These are phyloP conservation scores for Ceriops zippeliana DNA, from an alignment of 345 rosid species.

Conservation along the genomic window DNA sequence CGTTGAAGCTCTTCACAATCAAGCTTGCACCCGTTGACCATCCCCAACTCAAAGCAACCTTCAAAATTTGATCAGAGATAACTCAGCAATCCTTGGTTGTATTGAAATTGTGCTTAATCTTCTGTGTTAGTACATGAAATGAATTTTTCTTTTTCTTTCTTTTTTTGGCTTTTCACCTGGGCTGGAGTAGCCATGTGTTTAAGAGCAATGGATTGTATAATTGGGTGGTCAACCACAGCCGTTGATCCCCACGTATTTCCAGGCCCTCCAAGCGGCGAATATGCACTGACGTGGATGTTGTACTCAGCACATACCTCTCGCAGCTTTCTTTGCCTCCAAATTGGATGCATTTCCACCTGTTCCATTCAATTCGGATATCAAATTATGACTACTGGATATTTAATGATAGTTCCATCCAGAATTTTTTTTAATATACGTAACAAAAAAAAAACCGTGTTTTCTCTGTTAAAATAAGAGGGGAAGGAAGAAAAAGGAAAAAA, in stretches of 20 bases:
- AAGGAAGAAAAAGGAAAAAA: too few species aligned
- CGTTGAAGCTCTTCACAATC: conserved; percentile 76
- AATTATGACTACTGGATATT: neutral
- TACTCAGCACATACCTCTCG: conserved; percentile 54
- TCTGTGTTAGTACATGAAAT: too few species aligned
- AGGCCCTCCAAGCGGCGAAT: conserved; percentile 81
- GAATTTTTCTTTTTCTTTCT: too few species aligned
- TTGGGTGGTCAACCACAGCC: conserved; percentile 59
- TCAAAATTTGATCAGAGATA: neutral
- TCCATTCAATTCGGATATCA: neutral
- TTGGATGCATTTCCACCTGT: conserved; percentile 97
- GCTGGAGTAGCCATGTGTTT: conserved; percentile 69
- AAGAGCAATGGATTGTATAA: conserved; percentile 59
- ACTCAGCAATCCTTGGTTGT: too few species aligned
- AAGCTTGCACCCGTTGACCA: conserved; percentile 72
- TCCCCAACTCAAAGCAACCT: conserved; percentile 91
- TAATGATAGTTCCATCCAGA: too few species aligned
- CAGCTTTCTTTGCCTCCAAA: conserved; percentile 79
- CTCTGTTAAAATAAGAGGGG: too few species aligned
- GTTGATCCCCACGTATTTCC: conserved; percentile 79
- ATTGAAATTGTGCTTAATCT: too few species aligned
- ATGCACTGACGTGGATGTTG: conserved; percentile 76
- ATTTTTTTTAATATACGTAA: too few species aligned
- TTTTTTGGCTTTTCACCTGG: conserved; percentile 35
- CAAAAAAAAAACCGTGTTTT: too few species aligned